Percentiles rank a stretch among this genome's conserved stretches.
These are phyloP conservation scores for Cyberlindnera veronae DNA, from an alignment of 805 yeast species.

Conservation along the genomic window DNA sequence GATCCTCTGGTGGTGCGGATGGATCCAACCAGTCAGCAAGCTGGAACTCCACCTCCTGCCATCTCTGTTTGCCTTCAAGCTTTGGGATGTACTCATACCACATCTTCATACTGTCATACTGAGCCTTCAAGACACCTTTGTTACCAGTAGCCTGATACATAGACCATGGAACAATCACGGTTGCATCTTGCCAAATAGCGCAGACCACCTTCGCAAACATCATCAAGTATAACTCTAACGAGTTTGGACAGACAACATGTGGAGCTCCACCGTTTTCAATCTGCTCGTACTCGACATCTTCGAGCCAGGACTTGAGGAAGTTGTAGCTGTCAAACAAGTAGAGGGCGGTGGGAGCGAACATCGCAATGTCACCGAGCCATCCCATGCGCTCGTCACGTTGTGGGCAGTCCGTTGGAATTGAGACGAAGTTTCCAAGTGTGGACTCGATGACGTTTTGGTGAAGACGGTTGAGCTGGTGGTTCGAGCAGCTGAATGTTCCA, in stretches of 20 bases:
- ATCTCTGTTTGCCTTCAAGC: conserved; percentile 13
- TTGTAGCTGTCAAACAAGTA: conserved; percentile 20
- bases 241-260: conserved; percentile 17
- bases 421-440: conserved; percentile 19
- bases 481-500: conserved; percentile 13
- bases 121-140: conserved; percentile 11
- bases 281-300: conserved; percentile 17
- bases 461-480: conserved; percentile 12
- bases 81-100: conserved; percentile 21
- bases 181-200: conserved; percentile 23
- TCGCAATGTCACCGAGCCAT: conserved; percentile 23
- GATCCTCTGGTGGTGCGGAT: conserved; percentile 21
- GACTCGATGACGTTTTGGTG: conserved; percentile 16
- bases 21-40: conserved; percentile 23
- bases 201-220: conserved; percentile 12
- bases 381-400: conserved; percentile 25
- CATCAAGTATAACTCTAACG: conserved; percentile 9
- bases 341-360: conserved; percentile 19
- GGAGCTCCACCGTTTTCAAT: conserved; percentile 17
- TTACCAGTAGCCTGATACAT: conserved; percentile 13
- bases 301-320: conserved; percentile 21
- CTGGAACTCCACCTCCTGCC: conserved; percentile 15
- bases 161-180: conserved; percentile 20
- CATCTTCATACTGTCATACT: conserved; percentile 19
- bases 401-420: conserved; percentile 21